Percentiles rank a stretch among this genome's conserved stretches.
These are phyloP conservation scores for Pseudogymnoascus sp. DNA, from an alignment of 2,329 filamentous ascomycete genomes.

Conservation along the genomic window DNA sequence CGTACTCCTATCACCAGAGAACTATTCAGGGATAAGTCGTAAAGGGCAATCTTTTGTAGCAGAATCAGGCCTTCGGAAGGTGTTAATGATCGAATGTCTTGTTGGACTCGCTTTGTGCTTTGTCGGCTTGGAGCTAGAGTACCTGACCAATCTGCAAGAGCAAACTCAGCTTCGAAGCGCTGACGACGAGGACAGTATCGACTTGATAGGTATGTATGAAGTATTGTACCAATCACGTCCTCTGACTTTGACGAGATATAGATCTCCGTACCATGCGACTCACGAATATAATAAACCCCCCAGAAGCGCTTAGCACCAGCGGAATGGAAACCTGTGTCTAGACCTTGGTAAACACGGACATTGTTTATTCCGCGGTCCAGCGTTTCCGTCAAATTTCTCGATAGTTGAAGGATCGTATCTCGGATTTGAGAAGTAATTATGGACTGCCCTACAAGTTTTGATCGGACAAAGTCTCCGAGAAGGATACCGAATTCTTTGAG, in stretches of 20 bases:
- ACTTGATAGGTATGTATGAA: slow-evolving; percentile 40
- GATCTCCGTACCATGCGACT: slow-evolving; percentile 31
- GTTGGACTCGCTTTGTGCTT: slow-evolving; percentile 20
- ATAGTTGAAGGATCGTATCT: slow-evolving; percentile 9
- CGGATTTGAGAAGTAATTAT: background rate
- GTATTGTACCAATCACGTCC: slow-evolving; percentile 35
- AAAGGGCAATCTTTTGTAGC: slow-evolving; percentile 27
- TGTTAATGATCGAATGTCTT: slow-evolving; percentile 35
- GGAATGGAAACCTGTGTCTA: slow-evolving; percentile 36
- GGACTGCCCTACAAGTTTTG: background rate
- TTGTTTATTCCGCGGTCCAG: background rate
- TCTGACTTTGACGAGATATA: slow-evolving; percentile 36
- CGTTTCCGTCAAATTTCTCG: background rate
- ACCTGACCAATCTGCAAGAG: slow-evolving; percentile 31
- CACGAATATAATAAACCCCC: slow-evolving; percentile 28
- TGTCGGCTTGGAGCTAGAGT: slow-evolving; percentile 31
- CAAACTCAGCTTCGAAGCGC: slow-evolving; percentile 34
- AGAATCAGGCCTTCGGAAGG: slow-evolving; percentile 35
- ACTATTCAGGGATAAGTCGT: slow-evolving; percentile 17
- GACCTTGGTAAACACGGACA: slow-evolving; percentile 28
- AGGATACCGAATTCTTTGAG: slow-evolving; percentile 13
- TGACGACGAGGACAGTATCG: slow-evolving; percentile 33
- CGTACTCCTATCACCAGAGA: slow-evolving; percentile 27
- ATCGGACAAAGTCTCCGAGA: slow-evolving; percentile 4
- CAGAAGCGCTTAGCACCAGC: slow-evolving; percentile 33